Evolutionary conservation across 2,329 filamentous ascomycete genomes (phyloP).

Genomic region (Diaporthe aspalathi): DNA sequence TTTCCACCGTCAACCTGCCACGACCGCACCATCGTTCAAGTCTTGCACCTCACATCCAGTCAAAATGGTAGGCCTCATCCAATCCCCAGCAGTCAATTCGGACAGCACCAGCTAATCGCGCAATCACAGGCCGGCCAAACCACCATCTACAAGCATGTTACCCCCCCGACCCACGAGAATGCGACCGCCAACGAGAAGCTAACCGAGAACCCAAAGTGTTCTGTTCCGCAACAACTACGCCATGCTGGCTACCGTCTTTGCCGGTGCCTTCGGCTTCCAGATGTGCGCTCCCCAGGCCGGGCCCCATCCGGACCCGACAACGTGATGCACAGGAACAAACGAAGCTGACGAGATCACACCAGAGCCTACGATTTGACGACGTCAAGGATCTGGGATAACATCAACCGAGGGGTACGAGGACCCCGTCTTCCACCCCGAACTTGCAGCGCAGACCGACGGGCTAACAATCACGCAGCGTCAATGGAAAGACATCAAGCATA

Average conservation of each 20-base stretch:
- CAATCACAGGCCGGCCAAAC: slow-evolving; percentile 51
- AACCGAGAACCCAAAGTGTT: slow-evolving; percentile 64
- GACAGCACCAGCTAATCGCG: slow-evolving; percentile 48
- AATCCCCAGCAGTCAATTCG: slow-evolving; percentile 33
- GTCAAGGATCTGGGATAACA: slow-evolving; percentile 88
- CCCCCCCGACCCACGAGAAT: background rate
- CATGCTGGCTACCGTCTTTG: slow-evolving; percentile 90
- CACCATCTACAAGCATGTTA: slow-evolving; percentile 43
- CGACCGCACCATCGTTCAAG: slow-evolving; percentile 27
- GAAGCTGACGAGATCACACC: slow-evolving; percentile 35
- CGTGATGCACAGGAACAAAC: slow-evolving; percentile 32
- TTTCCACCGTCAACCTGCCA: slow-evolving; percentile 25
- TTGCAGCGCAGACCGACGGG: background rate
- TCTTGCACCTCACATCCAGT: slow-evolving; percentile 31
- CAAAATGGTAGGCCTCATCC: slow-evolving; percentile 68
- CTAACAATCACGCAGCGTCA: slow-evolving; percentile 76
- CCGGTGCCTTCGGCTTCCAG: slow-evolving; percentile 89
- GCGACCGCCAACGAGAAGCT: slow-evolving; percentile 17
- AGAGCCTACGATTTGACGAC: slow-evolving; percentile 87
- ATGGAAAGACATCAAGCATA: slow-evolving; percentile 99
- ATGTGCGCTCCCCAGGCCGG: slow-evolving; percentile 72
- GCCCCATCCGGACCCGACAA: background rate
- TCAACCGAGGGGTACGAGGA: slow-evolving; percentile 76
- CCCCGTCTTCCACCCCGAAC: background rate
- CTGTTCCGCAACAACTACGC: slow-evolving; percentile 88